These are phyloP conservation scores for Porphyrellus cyaneotinctus DNA, from an alignment of 768 basidiomycete genomes.

Conservation along the genomic window DNA sequence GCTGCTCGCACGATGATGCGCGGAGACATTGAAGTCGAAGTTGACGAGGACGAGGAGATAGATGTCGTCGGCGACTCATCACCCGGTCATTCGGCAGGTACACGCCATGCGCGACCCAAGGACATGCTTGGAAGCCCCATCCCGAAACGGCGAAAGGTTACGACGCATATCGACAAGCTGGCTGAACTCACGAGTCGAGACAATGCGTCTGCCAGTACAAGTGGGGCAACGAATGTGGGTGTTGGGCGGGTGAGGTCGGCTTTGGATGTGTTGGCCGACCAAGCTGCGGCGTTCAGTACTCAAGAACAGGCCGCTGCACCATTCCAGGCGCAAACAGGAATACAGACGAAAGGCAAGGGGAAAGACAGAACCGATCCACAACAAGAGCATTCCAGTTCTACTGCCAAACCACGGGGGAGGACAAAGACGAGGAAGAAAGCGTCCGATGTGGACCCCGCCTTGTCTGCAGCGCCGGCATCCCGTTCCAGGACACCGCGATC, in stretches of 20 bases:
- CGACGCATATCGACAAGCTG: conserved; percentile 7
- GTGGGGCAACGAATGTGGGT: background rate
- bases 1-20: conserved; percentile 58
- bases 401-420: conserved; percentile 9
- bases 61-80: conserved; percentile 23
- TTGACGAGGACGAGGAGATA: conserved; percentile 30
- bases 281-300: conserved; percentile 55
- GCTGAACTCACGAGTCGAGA: conserved; percentile 4
- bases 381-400: conserved; percentile 1
- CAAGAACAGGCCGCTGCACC: conserved; percentile 23
- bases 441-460: conserved; percentile 1
- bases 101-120: conserved; percentile 27
- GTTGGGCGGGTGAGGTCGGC: conserved; percentile 43
- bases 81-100: conserved; percentile 18
- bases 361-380: conserved; percentile 13
- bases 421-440: conserved; percentile 9
- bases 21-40: conserved; percentile 29
- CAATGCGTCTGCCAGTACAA: background rate
- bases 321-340: background rate
- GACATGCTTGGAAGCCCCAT: conserved; percentile 34
- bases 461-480: conserved; percentile 3
- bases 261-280: conserved; percentile 70
- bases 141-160: conserved; percentile 37
- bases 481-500: conserved; percentile 17
- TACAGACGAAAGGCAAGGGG: conserved; percentile 17